Evolutionary conservation across 129 eudicot species (phyloP).

Genomic region (Flaveria linearis): DNA sequence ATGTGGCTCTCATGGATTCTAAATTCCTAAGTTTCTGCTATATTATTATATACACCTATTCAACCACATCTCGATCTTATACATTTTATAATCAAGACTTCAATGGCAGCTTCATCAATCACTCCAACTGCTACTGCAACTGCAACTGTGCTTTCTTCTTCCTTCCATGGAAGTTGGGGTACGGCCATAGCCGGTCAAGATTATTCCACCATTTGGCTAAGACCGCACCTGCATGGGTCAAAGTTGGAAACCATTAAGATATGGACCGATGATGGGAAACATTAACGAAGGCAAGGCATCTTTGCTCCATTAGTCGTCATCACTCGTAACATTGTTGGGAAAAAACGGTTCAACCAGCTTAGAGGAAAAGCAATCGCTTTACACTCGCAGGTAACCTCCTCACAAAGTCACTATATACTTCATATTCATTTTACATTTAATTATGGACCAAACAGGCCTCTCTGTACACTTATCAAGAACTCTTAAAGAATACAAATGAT

Average conservation of each 20-base stretch:
- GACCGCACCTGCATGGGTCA: slow-evolving; percentile 35
- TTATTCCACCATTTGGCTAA: slow-evolving; percentile 34
- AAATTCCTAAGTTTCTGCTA: not conserved
- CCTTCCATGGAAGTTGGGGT: slow-evolving; percentile 64
- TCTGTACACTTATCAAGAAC: too few relatives aligned
- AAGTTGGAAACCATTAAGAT: slow-evolving; percentile 23
- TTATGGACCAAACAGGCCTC: too few relatives aligned
- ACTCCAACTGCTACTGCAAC: slow-evolving; percentile 20
- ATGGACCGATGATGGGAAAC: slow-evolving; percentile 63
- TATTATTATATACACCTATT: not conserved
- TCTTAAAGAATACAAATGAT: too few relatives aligned
- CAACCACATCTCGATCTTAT: not conserved
- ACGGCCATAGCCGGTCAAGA: slow-evolving; percentile 53
- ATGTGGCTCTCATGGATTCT: slow-evolving; percentile 47
- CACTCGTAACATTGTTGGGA: slow-evolving; percentile 64
- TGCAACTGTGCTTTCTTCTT: slow-evolving; percentile 34
- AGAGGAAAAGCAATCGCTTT: slow-evolving; percentile 91
- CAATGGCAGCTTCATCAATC: slow-evolving; percentile 52
- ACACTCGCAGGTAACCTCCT: slow-evolving; percentile 68
- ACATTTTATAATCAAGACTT: not conserved
- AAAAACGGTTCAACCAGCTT: slow-evolving; percentile 80
- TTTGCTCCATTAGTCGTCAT: slow-evolving; percentile 72
- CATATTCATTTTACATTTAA: too few relatives aligned
- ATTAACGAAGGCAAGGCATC: slow-evolving; percentile 73
- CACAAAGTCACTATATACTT: not conserved